Conservation (phyloP, 1,284 basidiomycete genomes). For the Somion occarium region DNA sequence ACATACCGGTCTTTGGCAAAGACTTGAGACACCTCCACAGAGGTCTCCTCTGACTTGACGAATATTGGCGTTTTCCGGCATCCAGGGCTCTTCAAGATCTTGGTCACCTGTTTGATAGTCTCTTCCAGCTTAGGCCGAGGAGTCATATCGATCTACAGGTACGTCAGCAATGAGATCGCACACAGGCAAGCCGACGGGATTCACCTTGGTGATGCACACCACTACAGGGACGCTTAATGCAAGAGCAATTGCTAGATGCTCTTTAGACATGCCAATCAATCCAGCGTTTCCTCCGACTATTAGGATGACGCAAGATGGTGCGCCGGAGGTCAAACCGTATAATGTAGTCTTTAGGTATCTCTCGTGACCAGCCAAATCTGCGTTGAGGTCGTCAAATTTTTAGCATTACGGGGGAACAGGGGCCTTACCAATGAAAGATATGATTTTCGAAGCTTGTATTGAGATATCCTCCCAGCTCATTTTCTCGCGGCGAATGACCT, state of each 20-base stretch:
- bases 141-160: slow-evolving; percentile 93
- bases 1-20: slow-evolving; percentile 67
- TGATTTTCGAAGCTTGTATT: slow-evolving; percentile 83
- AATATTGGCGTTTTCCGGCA: slow-evolving; percentile 84
- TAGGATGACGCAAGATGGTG: slow-evolving; percentile 93
- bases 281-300: slow-evolving; percentile 97
- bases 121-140: slow-evolving; percentile 87
- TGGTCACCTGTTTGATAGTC: slow-evolving; percentile 89
- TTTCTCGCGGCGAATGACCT: slow-evolving; percentile 75
- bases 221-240: slow-evolving; percentile 93
- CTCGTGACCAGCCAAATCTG: slow-evolving; percentile 89
- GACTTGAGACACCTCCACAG: slow-evolving; percentile 71
- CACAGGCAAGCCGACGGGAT: neutral
- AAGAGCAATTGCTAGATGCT: slow-evolving; percentile 92
- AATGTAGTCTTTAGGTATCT: slow-evolving; percentile 91
- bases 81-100: slow-evolving; percentile 91
- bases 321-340: slow-evolving; percentile 91
- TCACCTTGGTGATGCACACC: slow-evolving; percentile 91
- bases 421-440: slow-evolving; percentile 84
- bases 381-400: slow-evolving; percentile 1
- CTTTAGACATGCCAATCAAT: slow-evolving; percentile 97
- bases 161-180: neutral
- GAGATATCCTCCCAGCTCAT: slow-evolving; percentile 97
- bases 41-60: slow-evolving; percentile 69
- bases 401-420: neutral